Base-by-base conservation (phyloP, 805 yeast genomes). In the Teunomyces panamensis region DNA sequence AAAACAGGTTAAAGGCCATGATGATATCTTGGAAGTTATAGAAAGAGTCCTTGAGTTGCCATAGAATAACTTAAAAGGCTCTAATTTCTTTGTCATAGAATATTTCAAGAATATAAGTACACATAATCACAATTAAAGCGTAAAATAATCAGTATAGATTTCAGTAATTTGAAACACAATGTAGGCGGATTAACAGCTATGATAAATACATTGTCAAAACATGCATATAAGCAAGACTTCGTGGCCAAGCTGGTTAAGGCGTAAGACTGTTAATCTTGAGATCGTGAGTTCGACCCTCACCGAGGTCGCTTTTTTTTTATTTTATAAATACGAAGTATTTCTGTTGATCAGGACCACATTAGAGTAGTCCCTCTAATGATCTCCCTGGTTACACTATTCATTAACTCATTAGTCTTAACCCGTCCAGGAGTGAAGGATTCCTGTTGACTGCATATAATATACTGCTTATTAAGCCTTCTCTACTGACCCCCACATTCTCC, bases 191-290 rank as follows among this genome's bases (percentile, higher is more conserved):
- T 20, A 20, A 20, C 6, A 20, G 24, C 6, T 11, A 32, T 34
- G 10, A 34, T 9, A 17, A 8, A 10, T 34, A 14, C 7, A 13
- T 2, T 5, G 34, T 9, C 4, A 7, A 1, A 32, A n/a, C 27
- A 26, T 24, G 41, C 41, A 37, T 43, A 43, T 43, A 43, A 33
- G 39, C 36, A 37, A 37, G 53, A 50, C 53, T 50, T 50, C 53
- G 53, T 50, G 53, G 53, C 53, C 53, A 50, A 50, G 53, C 34
- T 50, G 53, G 53, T 30, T 50, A 50, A 50, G 53, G 53, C 56
- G 56, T 52, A 44, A 50, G 56, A 52, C 56, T 52, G 56, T 52
- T 52, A 52, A 52, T 52, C 58, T 52, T 51, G 44, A 51, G 54
- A 51, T 48, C 54, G 55, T 51, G 55, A 51, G 55, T 51, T 51